Base-by-base conservation (phyloP, 2,329 filamentous ascomycete species). In the Epichloe aotearoae region DNA sequence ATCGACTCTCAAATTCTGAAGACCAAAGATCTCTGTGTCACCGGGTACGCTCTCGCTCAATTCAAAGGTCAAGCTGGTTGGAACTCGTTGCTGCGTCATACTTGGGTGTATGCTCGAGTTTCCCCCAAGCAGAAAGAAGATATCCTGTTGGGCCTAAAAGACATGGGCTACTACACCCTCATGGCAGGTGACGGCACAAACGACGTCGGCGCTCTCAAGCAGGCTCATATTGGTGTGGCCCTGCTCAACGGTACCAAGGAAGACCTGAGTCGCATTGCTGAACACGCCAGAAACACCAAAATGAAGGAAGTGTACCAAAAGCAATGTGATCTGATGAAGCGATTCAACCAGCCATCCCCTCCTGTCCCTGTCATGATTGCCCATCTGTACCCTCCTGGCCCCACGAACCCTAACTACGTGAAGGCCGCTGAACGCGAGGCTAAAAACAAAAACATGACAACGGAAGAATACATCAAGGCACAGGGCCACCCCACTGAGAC, bases 231-330 rank as follows among this genome's bases (percentile, higher is more conserved):
- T 56, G 93, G 93, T 69, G 87, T 98, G 55, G 93, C 93, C 20
- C 81, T 98, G 47, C 80, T 98, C 58, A 98, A 98, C 68, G 93
- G 93, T 55, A 94, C 90, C 1, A 84, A 83, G 57, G 87, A 97
- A 20, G 93, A 97, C 64, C 77, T 98, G 50, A 84, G 83, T 51
- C 89, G 84, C 65, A 98, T 98, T 60, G 84, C 86, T 26, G 93
- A 97, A 63, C 90, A 98, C 68, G 84, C 86, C 62, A 85, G 93
- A 59, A 95, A 89, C 67, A 95, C 85, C 40, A 95, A 89, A 76
- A 94, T 98, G 87, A 97, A 96, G 76, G 90, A 96, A 57, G 80
- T 98, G 56, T 98, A 98, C 66, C 88, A 97, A 72, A 97, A 98
- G 75, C 93, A 98, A 67, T 79, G 86, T 51, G 74, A 83, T 45